These are phyloP conservation scores for Penicillium sumatraense DNA, from an alignment of 2,329 filamentous ascomycete genomes.

Conservation along the genomic window DNA sequence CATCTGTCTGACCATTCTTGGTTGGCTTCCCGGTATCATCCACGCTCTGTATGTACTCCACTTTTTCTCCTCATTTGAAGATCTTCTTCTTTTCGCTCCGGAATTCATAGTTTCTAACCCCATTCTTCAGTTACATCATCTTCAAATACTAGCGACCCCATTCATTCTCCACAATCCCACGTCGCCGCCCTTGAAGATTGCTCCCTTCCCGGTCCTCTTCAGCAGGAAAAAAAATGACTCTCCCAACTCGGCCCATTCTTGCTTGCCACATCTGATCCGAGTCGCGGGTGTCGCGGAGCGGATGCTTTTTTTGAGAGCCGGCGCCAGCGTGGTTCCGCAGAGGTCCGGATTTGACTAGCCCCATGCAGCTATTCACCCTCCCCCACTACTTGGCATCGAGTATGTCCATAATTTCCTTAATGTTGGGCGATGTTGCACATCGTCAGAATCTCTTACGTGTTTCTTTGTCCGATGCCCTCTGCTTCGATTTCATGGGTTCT, in stretches of 20 bases:
- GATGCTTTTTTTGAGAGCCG: conserved; percentile 5
- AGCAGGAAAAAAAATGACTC: background rate
- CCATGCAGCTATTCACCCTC: conserved; percentile 24
- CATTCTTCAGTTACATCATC: conserved; percentile 73
- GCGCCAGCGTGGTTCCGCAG: conserved; percentile 34
- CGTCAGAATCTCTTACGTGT: conserved; percentile 14
- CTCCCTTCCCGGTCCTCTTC: background rate
- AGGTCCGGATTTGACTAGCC: conserved; percentile 33
- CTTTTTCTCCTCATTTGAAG: background rate
- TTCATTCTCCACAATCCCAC: background rate
- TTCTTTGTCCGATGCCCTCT: conserved; percentile 12
- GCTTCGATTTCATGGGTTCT: conserved; percentile 25
- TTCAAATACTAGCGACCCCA: conserved; percentile 73
- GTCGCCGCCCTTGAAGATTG: background rate
- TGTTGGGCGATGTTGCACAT: conserved; percentile 22
- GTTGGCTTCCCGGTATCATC: conserved; percentile 82
- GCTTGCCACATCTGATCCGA: conserved; percentile 1
- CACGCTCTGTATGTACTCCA: conserved; percentile 74
- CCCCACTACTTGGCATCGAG: conserved; percentile 27
- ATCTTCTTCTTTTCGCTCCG: background rate
- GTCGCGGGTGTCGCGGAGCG: conserved; percentile 4
- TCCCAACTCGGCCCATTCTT: background rate
- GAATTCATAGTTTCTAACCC: conserved; percentile 19
- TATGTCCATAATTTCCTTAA: conserved; percentile 27
- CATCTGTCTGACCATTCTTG: conserved; percentile 81